phyloP scores from a whole-genome alignment of 352 stramenopile genomes.

The Peronospora belbahrii region DNA sequence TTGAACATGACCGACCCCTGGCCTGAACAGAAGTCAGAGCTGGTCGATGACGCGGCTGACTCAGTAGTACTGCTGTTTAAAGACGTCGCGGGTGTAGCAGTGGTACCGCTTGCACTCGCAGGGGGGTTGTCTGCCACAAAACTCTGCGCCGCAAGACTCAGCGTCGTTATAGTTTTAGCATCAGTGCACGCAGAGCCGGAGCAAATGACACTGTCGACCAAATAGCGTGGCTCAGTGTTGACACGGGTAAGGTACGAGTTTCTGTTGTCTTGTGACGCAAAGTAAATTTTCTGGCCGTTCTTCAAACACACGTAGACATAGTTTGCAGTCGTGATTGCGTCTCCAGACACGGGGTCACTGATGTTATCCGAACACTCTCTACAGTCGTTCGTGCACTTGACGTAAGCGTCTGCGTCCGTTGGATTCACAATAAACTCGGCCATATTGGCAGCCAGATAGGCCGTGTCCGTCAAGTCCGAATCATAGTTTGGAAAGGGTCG shows the following conservation, averaged over 20 bases:
- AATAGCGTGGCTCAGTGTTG: conserved; percentile 39
- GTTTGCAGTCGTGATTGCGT: conserved; percentile 42
- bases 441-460: conserved; percentile 72
- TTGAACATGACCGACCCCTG: conserved; percentile 79
- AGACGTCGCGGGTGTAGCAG: conserved; percentile 6
- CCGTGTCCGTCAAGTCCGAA: conserved; percentile 57
- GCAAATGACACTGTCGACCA: conserved; percentile 54
- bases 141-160: conserved; percentile 39
- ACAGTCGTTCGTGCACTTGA: conserved; percentile 32
- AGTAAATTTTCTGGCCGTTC: conserved; percentile 84
- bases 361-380: conserved; percentile 43
- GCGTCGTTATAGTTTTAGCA: conserved; percentile 42
- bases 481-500: conserved; percentile 35
- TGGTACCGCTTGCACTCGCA: conserved; percentile 14
- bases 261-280: conserved; percentile 59
- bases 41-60: conserved; percentile 16
- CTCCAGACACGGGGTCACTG: conserved; percentile 59
- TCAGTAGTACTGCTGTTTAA: conserved; percentile 19
- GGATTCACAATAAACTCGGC: conserved; percentile 38
- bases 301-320: conserved; percentile 65
- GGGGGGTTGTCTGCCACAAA: conserved; percentile 25
- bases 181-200: conserved; percentile 46
- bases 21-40: conserved; percentile 46
- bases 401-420: conserved; percentile 33
- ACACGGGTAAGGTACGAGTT: conserved; percentile 55